Evolutionary conservation across 2,329 filamentous ascomycete genomes (phyloP).

Genomic region (Didymosphaeria variabile): DNA sequence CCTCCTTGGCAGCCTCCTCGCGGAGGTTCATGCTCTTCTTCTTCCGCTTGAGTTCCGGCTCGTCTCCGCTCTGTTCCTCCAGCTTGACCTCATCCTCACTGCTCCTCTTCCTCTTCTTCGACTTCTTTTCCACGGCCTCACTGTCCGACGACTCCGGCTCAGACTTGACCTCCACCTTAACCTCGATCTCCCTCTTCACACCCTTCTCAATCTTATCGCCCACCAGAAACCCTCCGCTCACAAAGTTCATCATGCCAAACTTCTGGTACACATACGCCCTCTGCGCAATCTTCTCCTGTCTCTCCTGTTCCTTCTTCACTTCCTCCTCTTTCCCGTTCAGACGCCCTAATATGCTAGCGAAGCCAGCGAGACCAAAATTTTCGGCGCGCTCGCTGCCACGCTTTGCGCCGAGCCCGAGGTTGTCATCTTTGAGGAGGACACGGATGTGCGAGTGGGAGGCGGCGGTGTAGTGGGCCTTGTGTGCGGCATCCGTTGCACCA

Average conservation of each 20-base stretch:
- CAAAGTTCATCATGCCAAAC: conserved; percentile 84
- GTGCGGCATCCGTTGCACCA: conserved; percentile 78
- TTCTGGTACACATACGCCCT: conserved; percentile 77
- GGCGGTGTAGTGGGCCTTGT: conserved; percentile 78
- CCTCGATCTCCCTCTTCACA: conserved; percentile 52
- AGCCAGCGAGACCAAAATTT: conserved; percentile 84
- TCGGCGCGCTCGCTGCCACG: conserved; percentile 72
- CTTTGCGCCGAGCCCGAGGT: conserved; percentile 85
- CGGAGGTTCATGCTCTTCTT: conserved; percentile 49
- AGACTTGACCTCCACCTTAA: conserved; percentile 56
- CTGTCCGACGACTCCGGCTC: conserved; percentile 47
- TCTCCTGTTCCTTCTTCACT: conserved; percentile 74
- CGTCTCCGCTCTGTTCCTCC: conserved; percentile 36
- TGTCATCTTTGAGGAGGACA: conserved; percentile 88
- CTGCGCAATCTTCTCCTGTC: conserved; percentile 74
- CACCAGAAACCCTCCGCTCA: conserved; percentile 79
- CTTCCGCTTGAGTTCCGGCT: conserved; percentile 47
- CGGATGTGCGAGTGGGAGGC: conserved; percentile 87
- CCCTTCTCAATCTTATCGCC: conserved; percentile 65
- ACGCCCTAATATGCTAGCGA: conserved; percentile 85
- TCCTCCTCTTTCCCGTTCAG: conserved; percentile 88
- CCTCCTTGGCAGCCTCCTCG: conserved; percentile 38
- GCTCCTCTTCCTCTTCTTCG: conserved; percentile 47
- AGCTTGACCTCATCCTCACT: conserved; percentile 41
- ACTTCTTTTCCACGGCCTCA: conserved; percentile 39